phyloP scores from a whole-genome alignment of 306 rosid genomes.

The Acacia melanoxylon region DNA sequence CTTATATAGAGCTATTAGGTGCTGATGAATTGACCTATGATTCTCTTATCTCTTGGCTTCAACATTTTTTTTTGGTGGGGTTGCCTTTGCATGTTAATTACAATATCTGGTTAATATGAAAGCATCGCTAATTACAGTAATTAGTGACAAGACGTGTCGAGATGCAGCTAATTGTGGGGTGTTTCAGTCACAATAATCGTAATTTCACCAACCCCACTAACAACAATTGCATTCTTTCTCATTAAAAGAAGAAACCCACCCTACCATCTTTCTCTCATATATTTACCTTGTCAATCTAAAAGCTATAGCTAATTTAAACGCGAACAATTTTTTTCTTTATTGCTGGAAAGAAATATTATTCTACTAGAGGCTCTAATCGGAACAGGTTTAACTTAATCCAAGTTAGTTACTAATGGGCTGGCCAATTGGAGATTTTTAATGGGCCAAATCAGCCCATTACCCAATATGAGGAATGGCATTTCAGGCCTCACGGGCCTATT shows the following conservation, averaged over 20 bases:
- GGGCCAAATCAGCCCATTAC: not conserved
- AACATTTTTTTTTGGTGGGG: not conserved
- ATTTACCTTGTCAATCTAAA: too few relatives aligned
- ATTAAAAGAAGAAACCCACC: too few relatives aligned
- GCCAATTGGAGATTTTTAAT: not conserved
- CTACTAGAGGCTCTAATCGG: too few relatives aligned
- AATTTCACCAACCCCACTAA: not conserved
- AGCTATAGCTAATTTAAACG: too few relatives aligned
- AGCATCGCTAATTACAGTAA: not conserved
- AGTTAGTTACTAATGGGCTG: not conserved
- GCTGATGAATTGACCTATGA: not conserved
- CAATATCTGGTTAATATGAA: not conserved
- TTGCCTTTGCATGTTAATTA: not conserved
- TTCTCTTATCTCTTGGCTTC: not conserved
- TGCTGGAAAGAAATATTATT: too few relatives aligned
- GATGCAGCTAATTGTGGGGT: not conserved
- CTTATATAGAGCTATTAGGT: not conserved
- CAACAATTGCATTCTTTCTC: not conserved
- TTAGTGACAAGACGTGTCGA: constrained; percentile 17
- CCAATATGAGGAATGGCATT: not conserved
- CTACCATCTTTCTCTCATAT: too few relatives aligned
- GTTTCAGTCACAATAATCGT: not conserved
- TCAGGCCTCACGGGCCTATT: too few relatives aligned
- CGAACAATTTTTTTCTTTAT: too few relatives aligned
- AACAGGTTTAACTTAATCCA: too few relatives aligned